Conservation (phyloP, 2,329 filamentous ascomycete genomes). For the Aulographum hederae region DNA sequence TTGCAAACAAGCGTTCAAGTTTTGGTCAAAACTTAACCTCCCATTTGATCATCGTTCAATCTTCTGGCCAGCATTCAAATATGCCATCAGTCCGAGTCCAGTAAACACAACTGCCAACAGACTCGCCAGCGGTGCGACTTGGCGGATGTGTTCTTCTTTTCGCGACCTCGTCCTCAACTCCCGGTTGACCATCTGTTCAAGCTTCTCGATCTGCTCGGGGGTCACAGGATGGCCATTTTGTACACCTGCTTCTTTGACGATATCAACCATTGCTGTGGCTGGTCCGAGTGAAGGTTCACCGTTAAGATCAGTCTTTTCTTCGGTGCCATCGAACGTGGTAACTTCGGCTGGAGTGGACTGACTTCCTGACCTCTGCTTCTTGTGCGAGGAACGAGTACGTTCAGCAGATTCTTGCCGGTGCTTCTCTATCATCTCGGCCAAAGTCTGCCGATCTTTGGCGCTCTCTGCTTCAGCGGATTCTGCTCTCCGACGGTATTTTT, state of each 20-base stretch:
- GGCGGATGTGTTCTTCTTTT: conserved; percentile 22
- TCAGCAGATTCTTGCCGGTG: conserved; percentile 53
- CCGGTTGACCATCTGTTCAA: conserved; percentile 6
- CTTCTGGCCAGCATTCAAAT: conserved; percentile 66
- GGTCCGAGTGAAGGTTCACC: neutral
- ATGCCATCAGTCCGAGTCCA: conserved; percentile 71
- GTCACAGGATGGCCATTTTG: conserved; percentile 15
- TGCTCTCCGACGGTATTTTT: conserved; percentile 57
- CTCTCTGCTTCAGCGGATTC: conserved; percentile 67
- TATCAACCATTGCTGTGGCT: conserved; percentile 8
- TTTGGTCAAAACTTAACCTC: no score
- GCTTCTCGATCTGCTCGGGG: conserved; percentile 8
- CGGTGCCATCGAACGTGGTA: neutral
- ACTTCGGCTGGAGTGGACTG: conserved; percentile 1
- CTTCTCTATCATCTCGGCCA: conserved; percentile 76
- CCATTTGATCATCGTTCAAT: no score
- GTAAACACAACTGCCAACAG: conserved; percentile 69
- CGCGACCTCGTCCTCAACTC: conserved; percentile 18
- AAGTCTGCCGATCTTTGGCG: conserved; percentile 49
- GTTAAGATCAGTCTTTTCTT: neutral
- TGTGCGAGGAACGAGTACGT: conserved; percentile 19
- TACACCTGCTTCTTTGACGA: conserved; percentile 7
- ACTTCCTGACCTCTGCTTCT: conserved; percentile 6
- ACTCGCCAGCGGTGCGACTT: conserved; percentile 57
- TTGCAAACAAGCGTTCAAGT: no score